phyloP scores from a whole-genome alignment of 345 rosid genomes.

The Euphorbia lathyris region DNA sequence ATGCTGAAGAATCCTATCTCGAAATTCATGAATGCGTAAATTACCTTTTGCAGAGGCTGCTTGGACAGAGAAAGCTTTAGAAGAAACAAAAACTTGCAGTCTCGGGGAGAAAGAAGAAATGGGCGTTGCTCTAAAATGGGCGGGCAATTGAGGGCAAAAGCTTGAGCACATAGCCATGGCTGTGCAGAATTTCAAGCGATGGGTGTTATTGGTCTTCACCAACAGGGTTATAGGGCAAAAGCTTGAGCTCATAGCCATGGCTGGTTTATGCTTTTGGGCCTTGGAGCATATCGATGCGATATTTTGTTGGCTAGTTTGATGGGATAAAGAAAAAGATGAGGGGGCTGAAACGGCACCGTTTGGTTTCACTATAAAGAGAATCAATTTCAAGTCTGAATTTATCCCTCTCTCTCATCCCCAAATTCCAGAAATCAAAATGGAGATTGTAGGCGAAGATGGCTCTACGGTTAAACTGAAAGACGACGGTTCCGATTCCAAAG shows the following conservation, averaged over 20 bases:
- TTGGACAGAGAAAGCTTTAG: conserved; percentile 46
- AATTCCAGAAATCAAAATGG: conserved; percentile 34
- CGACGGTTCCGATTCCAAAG: conserved; percentile 25
- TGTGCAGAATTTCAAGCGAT: conserved; percentile 29
- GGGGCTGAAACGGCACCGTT: not conserved
- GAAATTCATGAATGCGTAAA: not conserved
- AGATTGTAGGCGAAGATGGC: conserved; percentile 68
- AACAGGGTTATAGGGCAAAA: conserved; percentile 1
- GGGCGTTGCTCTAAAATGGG: conserved; percentile 40
- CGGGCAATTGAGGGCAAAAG: conserved; percentile 57
- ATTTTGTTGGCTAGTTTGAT: not conserved
- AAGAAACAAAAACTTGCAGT: conserved; percentile 26
- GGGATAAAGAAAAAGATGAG: conserved; percentile 9
- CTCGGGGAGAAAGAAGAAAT: conserved; percentile 30
- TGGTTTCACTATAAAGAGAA: not conserved
- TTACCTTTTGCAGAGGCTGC: conserved; percentile 47
- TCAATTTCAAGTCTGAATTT: not conserved
- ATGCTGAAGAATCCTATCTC: not conserved
- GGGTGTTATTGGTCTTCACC: conserved; percentile 8
- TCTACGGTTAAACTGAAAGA: conserved; percentile 31
- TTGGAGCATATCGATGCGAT: conserved; percentile 1
- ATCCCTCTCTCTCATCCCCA: too few species aligned
- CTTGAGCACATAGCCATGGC: conserved; percentile 60
- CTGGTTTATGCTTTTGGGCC: not conserved
- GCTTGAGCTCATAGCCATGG: conserved; percentile 8